A percentile compares a stretch with the other conserved stretches of the same genome.
phyloP scores from a whole-genome alignment of 352 stramenopile species.

The Phytophthora foliorum region DNA sequence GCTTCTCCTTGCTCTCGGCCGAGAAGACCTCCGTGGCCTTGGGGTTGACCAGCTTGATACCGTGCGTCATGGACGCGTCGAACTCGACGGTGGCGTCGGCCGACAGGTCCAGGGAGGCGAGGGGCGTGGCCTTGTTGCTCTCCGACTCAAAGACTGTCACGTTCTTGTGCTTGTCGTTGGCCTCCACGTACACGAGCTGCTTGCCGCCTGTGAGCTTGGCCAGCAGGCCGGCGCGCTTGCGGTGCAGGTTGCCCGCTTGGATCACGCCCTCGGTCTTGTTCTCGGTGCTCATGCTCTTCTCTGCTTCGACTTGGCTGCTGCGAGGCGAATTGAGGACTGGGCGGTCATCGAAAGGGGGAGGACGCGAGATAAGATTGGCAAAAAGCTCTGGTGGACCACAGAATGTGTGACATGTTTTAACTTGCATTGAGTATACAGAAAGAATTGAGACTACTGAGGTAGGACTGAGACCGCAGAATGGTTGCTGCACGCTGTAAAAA shows the following conservation, averaged over 20 bases:
- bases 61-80: conserved; percentile 33
- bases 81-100: conserved; percentile 46
- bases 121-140: conserved; percentile 33
- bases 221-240: conserved; percentile 35
- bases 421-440: conserved; percentile 8
- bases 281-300: conserved; percentile 17
- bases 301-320: not conserved
- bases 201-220: conserved; percentile 41
- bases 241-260: conserved; percentile 41
- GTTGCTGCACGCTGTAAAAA: no score
- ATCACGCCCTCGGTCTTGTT: conserved; percentile 43
- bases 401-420: conserved; percentile 20
- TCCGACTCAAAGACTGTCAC: conserved; percentile 60
- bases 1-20: conserved; percentile 40
- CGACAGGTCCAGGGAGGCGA: conserved; percentile 38
- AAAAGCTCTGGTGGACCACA: not conserved
- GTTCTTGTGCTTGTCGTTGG: conserved; percentile 55
- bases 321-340: conserved; percentile 15
- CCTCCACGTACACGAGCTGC: conserved; percentile 47
- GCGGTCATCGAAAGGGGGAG: conserved; percentile 5
- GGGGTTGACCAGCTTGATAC: conserved; percentile 55
- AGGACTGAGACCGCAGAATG: no score
- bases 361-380: conserved; percentile 15
- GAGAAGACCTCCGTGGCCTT: conserved; percentile 18
- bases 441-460: no score